These are phyloP conservation scores for Blastobotrys persicus DNA, from an alignment of 1,139 yeast genomes.

Conservation along the genomic window DNA sequence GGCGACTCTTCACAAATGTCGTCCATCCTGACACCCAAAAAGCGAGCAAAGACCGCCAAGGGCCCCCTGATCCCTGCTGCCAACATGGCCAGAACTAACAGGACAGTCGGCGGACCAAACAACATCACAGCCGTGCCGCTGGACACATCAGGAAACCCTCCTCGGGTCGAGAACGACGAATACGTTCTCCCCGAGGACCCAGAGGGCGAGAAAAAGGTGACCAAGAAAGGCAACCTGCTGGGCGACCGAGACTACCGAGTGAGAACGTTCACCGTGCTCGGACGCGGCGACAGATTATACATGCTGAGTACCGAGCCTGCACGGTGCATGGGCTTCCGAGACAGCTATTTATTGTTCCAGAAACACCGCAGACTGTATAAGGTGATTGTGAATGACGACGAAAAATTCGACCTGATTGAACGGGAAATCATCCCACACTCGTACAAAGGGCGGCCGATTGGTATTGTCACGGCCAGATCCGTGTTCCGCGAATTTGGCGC, in stretches of 20 bases:
- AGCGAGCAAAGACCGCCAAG: constrained; percentile 25
- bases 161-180: constrained; percentile 72
- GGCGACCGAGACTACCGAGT: constrained; percentile 82
- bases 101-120: constrained; percentile 10
- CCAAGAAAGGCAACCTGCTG: constrained; percentile 59
- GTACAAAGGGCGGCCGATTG: constrained; percentile 85
- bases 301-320: constrained; percentile 98
- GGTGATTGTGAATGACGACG: constrained; percentile 69
- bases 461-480: constrained; percentile 86
- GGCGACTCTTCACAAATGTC: constrained; percentile 6
- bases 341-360: constrained; percentile 85
- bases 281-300: constrained; percentile 69
- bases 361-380: constrained; percentile 74
- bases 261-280: constrained; percentile 74
- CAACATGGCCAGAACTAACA: constrained; percentile 4
- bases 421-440: constrained; percentile 85
- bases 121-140: constrained; percentile 29
- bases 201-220: constrained; percentile 75
- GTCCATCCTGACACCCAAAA: constrained; percentile 14
- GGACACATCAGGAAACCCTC: constrained; percentile 46
- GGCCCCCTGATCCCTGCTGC: not conserved
- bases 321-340: constrained; percentile 89
- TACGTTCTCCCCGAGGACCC: constrained; percentile 76
- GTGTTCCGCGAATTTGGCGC: constrained; percentile 93
- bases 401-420: constrained; percentile 78